Conservation (phyloP, 176 grass and related monocot species). For the Thinopyrum elongatum region DNA sequence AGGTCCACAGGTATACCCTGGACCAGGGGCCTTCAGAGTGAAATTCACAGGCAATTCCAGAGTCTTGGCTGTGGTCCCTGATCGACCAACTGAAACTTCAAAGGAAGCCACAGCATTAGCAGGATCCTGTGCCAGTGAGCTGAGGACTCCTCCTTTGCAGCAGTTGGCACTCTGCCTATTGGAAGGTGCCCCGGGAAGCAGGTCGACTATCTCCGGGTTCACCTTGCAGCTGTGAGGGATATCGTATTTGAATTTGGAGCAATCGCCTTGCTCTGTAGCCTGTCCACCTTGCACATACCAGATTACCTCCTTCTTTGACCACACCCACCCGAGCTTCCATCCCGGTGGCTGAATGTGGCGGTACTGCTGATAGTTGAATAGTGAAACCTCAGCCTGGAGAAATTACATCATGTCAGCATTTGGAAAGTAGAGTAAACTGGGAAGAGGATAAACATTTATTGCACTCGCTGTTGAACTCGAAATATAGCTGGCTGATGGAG, state of each 20-base stretch:
- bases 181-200: slow-evolving; percentile 65
- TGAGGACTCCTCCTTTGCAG: slow-evolving; percentile 67
- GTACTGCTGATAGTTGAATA: slow-evolving; percentile 78
- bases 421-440: background rate
- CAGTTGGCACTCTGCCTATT: slow-evolving; percentile 68
- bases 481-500: background rate
- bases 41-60: slow-evolving; percentile 46
- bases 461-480: background rate
- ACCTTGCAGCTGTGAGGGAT: slow-evolving; percentile 65
- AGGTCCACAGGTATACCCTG: slow-evolving; percentile 59
- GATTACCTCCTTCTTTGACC: slow-evolving; percentile 74
- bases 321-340: slow-evolving; percentile 70
- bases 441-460: background rate
- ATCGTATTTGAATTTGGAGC: slow-evolving; percentile 65
- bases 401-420: slow-evolving; percentile 8
- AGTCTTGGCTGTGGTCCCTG: slow-evolving; percentile 62
- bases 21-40: slow-evolving; percentile 46
- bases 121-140: slow-evolving; percentile 55
- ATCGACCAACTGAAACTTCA: slow-evolving; percentile 57
- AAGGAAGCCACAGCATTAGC: slow-evolving; percentile 45
- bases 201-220: slow-evolving; percentile 47
- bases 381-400: slow-evolving; percentile 60
- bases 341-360: slow-evolving; percentile 66
- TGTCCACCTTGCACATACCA: slow-evolving; percentile 50
- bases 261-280: slow-evolving; percentile 68